Evolutionary conservation across 306 rosid species (phyloP), one percentile per base, ranked within the genome.

Genomic region (Inga oerstediana): DNA sequence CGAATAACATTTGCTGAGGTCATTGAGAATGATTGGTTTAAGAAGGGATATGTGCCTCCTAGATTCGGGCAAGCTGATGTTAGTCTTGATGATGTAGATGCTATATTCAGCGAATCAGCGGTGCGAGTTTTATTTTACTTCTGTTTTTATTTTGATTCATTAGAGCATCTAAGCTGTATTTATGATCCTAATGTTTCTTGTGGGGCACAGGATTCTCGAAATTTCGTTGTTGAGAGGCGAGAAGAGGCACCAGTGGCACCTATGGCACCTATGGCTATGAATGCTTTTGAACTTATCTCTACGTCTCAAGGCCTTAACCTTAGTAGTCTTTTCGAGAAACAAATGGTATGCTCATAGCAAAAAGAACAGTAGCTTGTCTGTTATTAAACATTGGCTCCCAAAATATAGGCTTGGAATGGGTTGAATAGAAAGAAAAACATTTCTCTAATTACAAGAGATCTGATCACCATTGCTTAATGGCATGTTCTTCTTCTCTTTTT

Each of bases 1-100:
- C 82, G 97, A 44, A 92, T 94, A 82, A 87, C 97, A 44, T 69
- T 87, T 80, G 72, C 89, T 45, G 97, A 89, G 86, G 85, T 94
- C 14, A 86, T 89, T 75, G 90, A 89, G 86, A 87, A 90, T 85
- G 98, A 86, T 64, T 94, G 98, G 98, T 94, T 94, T 88, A 92
- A 86, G 89, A 92, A 89, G 80, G 98, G 90, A 52, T 88, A 93
- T 79, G 85, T 84, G 62, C 88, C 92, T 59, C 93, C 93, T 30
- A 75, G 59, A 64, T 90, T 88, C 62, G 88, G 79, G 78, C 88
- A 88, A 81, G 91, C 78, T 17, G 89, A 87, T 83, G 86, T 90
- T 83, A 82, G 66, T 79, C 91, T 90, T 62, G 94, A 84, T 78
- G 93, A 93, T 48, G 82, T 91, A 76, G 83, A 90, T 81, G 83